These are phyloP conservation scores for Haematococcus sp. DNA, from an alignment of 139 green algal species.

Conservation along the genomic window DNA sequence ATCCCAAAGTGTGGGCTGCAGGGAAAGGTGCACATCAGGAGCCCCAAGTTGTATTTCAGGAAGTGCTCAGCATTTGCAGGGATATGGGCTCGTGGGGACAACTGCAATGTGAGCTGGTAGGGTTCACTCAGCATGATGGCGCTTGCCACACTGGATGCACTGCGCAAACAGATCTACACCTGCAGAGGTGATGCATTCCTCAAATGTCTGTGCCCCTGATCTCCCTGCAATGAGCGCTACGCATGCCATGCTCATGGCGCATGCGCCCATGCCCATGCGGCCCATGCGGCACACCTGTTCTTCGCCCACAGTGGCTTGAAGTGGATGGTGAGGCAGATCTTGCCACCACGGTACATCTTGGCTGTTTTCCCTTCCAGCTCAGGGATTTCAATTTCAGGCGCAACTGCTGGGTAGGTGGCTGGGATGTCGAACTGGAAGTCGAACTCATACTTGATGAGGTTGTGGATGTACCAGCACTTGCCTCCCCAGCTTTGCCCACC, in stretches of 20 bases:
- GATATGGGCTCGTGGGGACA: too few species aligned
- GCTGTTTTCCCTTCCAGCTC: slow-evolving; percentile 95
- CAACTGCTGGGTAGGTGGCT: slow-evolving; percentile 83
- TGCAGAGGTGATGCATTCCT: too few species aligned
- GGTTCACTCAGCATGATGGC: too few species aligned
- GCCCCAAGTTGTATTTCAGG: not conserved
- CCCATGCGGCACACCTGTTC: slow-evolving; percentile 61
- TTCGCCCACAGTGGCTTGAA: slow-evolving; percentile 96
- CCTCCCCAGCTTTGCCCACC: slow-evolving; percentile 84
- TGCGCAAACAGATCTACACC: too few species aligned
- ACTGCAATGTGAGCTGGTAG: too few species aligned
- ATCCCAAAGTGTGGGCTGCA: slow-evolving; percentile 91
- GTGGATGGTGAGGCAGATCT: slow-evolving; percentile 97
- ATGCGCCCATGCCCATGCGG: not conserved
- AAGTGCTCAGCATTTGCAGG: too few species aligned
- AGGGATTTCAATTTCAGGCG: slow-evolving; percentile 93
- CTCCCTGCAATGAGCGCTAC: too few species aligned
- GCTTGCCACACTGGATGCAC: too few species aligned
- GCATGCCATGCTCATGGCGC: not conserved
- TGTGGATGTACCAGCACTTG: slow-evolving; percentile 90
- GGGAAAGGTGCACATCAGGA: not conserved
- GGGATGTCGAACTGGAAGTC: slow-evolving; percentile 96
- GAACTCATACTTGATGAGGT: slow-evolving; percentile 96
- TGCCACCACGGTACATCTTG: slow-evolving; percentile 97
- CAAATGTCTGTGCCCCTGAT: too few species aligned